phyloP scores from a whole-genome alignment of 73 alveolate genomes.

The Urostyla sp. region DNA sequence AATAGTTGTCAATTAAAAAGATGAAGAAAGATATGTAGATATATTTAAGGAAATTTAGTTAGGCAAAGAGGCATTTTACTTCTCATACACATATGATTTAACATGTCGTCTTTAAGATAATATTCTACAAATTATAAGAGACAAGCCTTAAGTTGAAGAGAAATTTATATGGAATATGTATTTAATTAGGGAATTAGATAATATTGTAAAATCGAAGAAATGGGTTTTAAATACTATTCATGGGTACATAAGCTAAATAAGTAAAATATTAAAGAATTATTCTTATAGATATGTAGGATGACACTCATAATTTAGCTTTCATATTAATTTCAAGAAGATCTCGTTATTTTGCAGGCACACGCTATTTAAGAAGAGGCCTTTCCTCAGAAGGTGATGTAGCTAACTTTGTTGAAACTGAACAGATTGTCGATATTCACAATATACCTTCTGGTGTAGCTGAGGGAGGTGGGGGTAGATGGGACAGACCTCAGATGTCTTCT shows the following conservation, averaged over 20 bases:
- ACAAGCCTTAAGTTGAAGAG: slow-evolving; percentile 65
- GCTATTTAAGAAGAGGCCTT: slow-evolving; percentile 93
- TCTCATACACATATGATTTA: slow-evolving; percentile 85
- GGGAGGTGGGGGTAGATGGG: slow-evolving; percentile 62
- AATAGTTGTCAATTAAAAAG: slow-evolving; percentile 14
- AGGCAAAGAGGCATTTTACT: slow-evolving; percentile 82
- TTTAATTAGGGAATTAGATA: slow-evolving; percentile 76
- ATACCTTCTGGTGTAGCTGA: too few species aligned
- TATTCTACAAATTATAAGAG: slow-evolving; percentile 17
- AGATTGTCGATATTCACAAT: slow-evolving; percentile 78
- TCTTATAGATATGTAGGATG: slow-evolving; percentile 54
- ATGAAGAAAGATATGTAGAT: slow-evolving; percentile 70
- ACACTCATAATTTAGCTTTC: slow-evolving; percentile 60
- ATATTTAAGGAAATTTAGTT: slow-evolving; percentile 70
- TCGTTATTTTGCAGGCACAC: slow-evolving; percentile 93
- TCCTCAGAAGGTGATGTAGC: slow-evolving; percentile 93
- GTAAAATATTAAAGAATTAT: slow-evolving; percentile 12
- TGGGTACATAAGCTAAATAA: slow-evolving; percentile 82
- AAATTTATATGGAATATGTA: slow-evolving; percentile 91
- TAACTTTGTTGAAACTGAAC: slow-evolving; percentile 92
- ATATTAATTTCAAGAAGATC: slow-evolving; percentile 85
- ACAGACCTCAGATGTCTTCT: slow-evolving; percentile 79
- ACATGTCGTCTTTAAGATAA: slow-evolving; percentile 79
- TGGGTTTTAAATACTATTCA: slow-evolving; percentile 94
- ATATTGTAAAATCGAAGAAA: slow-evolving; percentile 63